Base-by-base conservation (phyloP, 345 rosid genomes). In the Citrus unshiu region DNA sequence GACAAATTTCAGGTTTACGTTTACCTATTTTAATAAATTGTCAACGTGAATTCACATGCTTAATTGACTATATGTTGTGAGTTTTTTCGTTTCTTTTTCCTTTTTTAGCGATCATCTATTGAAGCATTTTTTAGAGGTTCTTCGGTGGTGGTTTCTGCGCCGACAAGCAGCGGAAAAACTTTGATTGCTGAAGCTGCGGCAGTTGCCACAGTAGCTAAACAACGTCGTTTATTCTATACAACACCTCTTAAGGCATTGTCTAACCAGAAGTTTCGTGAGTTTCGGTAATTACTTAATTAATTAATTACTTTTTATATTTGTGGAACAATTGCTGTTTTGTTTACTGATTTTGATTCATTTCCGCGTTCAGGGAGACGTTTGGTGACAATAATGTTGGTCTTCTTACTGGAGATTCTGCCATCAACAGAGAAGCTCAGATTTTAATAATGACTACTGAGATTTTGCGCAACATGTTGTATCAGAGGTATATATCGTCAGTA, bases 241-340 rank as follows among this genome's bases (percentile, higher is more conserved):
- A 95, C 99, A 37, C 99, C 99, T 6, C 98, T 95, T 63, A 95
- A 95, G 89, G 99, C 99, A 5, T 89, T 95, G 72, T 95, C 99
- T 27, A 95, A 95, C 82, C 99, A 95, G 88, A 95, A 95, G 88
- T 90, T 93, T 82, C 96, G 98, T 30, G 97, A 95, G 89, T 91
- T 95, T 82, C 89, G 93, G 98, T 94, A 80, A 30, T 85, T 63
- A 32, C 57, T 13, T 8, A 14, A 2, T 54, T 54, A 16, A 16
- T 1, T 54, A 1, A 18, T 54, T 3, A n/a, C 0, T 9, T 27
- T 7, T 8, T 75, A 46, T 66, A 19, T 32, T 13, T 54, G 72
- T 51, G 30, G 22, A 39, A 18, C 19, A 40, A 7, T 30, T 72
- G 29, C n/a, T 51, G 60, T 51, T 57, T 68, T 18, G 12, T 35